Conservation (phyloP, 176 grass and related monocot genomes). For the Luzula sylvatica region DNA sequence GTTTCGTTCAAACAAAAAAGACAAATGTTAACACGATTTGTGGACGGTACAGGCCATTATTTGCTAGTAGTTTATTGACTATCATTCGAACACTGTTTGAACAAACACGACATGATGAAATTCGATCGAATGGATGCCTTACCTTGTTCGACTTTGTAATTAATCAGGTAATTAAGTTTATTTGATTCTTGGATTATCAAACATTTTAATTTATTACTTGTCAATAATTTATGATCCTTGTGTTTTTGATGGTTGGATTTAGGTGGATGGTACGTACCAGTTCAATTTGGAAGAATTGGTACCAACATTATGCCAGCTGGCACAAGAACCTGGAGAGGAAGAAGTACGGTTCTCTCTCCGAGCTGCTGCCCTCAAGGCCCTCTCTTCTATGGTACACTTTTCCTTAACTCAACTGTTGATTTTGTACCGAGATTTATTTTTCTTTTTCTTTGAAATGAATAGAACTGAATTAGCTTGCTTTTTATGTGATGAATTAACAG, state of each 20-base stretch:
- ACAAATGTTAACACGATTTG: constrained; percentile 10
- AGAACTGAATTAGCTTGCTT: constrained; percentile 25
- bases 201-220: background rate
- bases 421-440: constrained; percentile 10
- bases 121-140: constrained; percentile 80
- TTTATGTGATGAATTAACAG: constrained; percentile 42
- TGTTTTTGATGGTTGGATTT: constrained; percentile 3
- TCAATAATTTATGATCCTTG: constrained; percentile 21
- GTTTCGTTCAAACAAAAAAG: constrained; percentile 9
- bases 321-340: constrained; percentile 79
- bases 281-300: constrained; percentile 95
- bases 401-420: background rate
- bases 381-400: constrained; percentile 73
- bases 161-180: constrained; percentile 53
- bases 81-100: constrained; percentile 87
- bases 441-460: constrained; percentile 10
- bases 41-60: constrained; percentile 66
- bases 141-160: constrained; percentile 95
- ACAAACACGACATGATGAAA: constrained; percentile 88
- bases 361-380: constrained; percentile 63
- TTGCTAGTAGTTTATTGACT: constrained; percentile 85
- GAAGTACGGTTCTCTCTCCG: constrained; percentile 31
- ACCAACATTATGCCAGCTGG: constrained; percentile 76
- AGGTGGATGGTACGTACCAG: constrained; percentile 96
- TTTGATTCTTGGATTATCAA: too few species aligned